Percentiles rank a stretch among this genome's conserved stretches.
These are phyloP conservation scores for Toxicodendron radicans DNA, from an alignment of 345 rosid genomes.

Conservation along the genomic window DNA sequence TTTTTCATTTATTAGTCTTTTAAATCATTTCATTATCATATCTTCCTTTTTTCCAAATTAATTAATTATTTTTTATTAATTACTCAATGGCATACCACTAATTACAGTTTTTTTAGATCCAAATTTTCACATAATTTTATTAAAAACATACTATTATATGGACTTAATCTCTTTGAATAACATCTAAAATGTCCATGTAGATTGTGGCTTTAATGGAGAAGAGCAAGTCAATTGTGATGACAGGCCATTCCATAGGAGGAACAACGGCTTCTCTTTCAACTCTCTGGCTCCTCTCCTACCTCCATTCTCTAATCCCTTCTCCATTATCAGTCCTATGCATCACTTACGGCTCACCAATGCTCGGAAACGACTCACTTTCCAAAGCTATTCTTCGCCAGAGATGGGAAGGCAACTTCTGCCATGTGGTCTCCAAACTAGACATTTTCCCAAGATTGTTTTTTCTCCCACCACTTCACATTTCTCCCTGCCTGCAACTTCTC, in stretches of 20 bases:
- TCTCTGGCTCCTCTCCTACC: slow-evolving; percentile 70
- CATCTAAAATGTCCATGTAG: slow-evolving; percentile 28
- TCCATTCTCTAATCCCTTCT: slow-evolving; percentile 25
- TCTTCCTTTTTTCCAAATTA: no score
- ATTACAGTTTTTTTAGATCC: no score
- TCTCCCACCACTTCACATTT: slow-evolving; percentile 27
- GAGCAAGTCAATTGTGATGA: slow-evolving; percentile 53
- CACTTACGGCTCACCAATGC: slow-evolving; percentile 83
- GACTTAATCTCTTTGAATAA: no score
- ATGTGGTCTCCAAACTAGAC: slow-evolving; percentile 61
- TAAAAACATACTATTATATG: no score
- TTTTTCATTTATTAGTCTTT: no score
- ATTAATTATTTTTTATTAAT: no score
- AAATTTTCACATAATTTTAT: no score
- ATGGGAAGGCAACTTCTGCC: slow-evolving; percentile 73
- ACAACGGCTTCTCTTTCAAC: slow-evolving; percentile 69
- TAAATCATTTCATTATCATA: no score
- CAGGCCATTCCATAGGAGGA: slow-evolving; percentile 90
- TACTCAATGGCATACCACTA: no score
- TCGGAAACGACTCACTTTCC: slow-evolving; percentile 63
- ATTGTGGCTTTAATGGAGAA: slow-evolving; percentile 29
- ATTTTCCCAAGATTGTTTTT: slow-evolving; percentile 53
- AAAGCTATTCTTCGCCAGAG: slow-evolving; percentile 52
- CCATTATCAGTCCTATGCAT: slow-evolving; percentile 50
- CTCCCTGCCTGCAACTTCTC: slow-evolving; percentile 27